phyloP scores from a whole-genome alignment of 2,329 filamentous ascomycete genomes.

The Neopestalotiopsis clavispora region DNA sequence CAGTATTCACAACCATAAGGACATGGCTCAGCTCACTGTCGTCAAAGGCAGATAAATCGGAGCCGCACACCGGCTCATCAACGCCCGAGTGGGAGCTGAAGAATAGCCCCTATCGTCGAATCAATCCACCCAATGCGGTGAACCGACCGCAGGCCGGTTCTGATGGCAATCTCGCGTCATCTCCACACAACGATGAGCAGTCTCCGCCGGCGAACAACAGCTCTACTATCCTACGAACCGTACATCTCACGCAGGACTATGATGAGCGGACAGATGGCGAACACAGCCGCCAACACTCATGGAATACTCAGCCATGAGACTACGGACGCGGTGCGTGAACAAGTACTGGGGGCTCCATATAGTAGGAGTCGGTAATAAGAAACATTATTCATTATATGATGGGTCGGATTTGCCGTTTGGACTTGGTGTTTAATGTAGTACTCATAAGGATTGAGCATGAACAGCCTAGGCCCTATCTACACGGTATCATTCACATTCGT shows the following conservation, averaged over 20 bases:
- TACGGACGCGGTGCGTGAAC: too few species aligned
- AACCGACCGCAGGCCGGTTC: background rate
- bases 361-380: too few species aligned
- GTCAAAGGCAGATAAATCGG: background rate
- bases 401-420: too few species aligned
- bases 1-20: background rate
- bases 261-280: background rate
- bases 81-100: too few species aligned
- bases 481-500: too few species aligned
- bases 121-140: background rate
- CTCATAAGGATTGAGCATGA: too few species aligned
- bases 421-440: too few species aligned
- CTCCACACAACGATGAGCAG: background rate
- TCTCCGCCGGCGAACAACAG: background rate
- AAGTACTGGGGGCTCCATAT: too few species aligned
- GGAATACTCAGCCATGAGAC: background rate
- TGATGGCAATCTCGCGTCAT: background rate
- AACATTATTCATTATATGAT: too few species aligned
- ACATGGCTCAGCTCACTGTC: background rate
- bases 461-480: too few species aligned
- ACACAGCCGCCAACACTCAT: background rate
- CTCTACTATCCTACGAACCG: background rate
- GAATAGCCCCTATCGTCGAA: background rate
- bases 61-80: background rate
- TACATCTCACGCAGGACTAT: background rate